phyloP scores from a whole-genome alignment of 176 grass and related monocot species.

The Oryza officinalis region DNA sequence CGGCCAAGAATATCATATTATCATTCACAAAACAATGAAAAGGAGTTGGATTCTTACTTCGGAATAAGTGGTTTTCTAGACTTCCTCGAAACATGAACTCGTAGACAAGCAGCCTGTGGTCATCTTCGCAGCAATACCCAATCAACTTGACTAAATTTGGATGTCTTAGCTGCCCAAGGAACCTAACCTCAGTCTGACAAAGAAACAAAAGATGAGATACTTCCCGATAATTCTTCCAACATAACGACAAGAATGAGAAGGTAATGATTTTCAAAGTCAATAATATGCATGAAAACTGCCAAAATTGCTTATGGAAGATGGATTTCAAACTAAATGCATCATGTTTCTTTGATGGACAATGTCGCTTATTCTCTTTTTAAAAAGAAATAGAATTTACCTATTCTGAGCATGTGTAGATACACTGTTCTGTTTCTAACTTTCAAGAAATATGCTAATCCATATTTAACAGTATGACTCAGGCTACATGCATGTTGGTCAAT shows the following conservation, averaged over 20 bases:
- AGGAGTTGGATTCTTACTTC: conserved; percentile 65
- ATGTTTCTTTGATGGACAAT: conserved; percentile 3
- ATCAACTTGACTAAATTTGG: conserved; percentile 98
- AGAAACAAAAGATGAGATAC: conserved; percentile 26
- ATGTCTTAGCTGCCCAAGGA: conserved; percentile 94
- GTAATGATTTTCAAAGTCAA: background rate
- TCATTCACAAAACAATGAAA: background rate
- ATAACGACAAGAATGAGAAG: background rate
- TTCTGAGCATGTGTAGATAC: background rate
- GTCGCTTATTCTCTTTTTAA: background rate
- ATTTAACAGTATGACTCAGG: background rate
- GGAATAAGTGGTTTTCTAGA: conserved; percentile 97
- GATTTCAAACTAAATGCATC: conserved; percentile 1
- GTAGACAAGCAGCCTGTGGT: conserved; percentile 91
- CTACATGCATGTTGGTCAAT: background rate
- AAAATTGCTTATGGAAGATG: background rate
- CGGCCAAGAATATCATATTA: background rate
- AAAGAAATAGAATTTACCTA: background rate
- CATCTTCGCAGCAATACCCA: conserved; percentile 97
- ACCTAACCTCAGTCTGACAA: conserved; percentile 90
- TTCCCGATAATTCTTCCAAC: background rate
- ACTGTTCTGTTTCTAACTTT: background rate
- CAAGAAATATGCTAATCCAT: background rate
- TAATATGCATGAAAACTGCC: background rate
- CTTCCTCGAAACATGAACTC: conserved; percentile 99